A percentile compares a stretch with the other conserved stretches of the same genome.
Evolutionary conservation across 1,284 basidiomycete genomes (phyloP).

Genomic region (Pseudozyma tsukubaensis): DNA sequence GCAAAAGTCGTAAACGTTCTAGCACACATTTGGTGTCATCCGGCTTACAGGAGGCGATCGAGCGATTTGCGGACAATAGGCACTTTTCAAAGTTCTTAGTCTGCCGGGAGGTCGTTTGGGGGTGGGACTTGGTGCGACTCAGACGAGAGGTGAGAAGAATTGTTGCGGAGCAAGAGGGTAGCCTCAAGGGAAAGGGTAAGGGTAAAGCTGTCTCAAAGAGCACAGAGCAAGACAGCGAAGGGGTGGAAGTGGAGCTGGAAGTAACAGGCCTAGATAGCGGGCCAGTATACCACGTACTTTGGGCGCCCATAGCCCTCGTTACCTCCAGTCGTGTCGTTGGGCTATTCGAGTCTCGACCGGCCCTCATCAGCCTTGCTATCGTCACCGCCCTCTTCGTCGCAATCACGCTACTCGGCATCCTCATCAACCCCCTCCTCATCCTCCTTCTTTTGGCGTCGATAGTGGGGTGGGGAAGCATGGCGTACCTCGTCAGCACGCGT

Average conservation of each 20-base stretch:
- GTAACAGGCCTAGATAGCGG: constrained; percentile 15
- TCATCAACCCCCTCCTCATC: constrained; percentile 80
- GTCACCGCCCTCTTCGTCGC: neutral
- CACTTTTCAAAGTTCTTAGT: constrained; percentile 35
- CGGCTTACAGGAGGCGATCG: constrained; percentile 32
- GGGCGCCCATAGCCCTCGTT: constrained; percentile 18
- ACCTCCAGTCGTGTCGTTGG: neutral
- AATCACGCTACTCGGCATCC: neutral
- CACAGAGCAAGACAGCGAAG: neutral
- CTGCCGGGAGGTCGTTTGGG: constrained; percentile 22
- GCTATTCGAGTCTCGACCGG: constrained; percentile 6
- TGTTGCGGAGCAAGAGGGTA: neutral
- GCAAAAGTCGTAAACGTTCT: constrained; percentile 5
- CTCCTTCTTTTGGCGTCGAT: constrained; percentile 91
- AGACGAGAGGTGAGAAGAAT: neutral
- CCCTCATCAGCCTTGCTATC: constrained; percentile 1
- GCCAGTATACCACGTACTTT: constrained; percentile 30
- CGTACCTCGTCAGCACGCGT: constrained; percentile 15
- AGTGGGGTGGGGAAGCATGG: constrained; percentile 63
- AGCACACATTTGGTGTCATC: constrained; percentile 14
- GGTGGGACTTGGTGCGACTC: constrained; percentile 25
- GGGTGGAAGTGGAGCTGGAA: constrained; percentile 7
- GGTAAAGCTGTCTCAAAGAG: constrained; percentile 1
- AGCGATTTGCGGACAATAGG: constrained; percentile 38
- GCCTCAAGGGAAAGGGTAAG: constrained; percentile 5